phyloP scores from a whole-genome alignment of 1,284 basidiomycete species.

The Ustilago xerochloae region DNA sequence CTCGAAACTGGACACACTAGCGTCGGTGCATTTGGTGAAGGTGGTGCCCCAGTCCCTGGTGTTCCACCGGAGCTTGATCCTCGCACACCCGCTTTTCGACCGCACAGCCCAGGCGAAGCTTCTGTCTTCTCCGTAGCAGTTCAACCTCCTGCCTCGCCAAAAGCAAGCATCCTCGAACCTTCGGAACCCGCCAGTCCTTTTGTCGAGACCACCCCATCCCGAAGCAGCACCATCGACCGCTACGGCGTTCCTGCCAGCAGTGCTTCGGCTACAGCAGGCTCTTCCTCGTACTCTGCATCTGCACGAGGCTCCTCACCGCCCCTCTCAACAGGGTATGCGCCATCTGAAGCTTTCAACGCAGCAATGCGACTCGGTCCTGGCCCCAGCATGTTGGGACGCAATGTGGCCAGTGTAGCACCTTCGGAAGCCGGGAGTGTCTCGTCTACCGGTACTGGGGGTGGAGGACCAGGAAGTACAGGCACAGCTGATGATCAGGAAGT shows the following conservation, averaged over 20 bases:
- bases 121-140: conserved; percentile 66
- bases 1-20: conserved; percentile 48
- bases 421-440: conserved; percentile 60
- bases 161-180: conserved; percentile 43
- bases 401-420: conserved; percentile 49
- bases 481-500: conserved; percentile 55
- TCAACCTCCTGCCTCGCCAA: conserved; percentile 63
- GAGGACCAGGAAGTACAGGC: conserved; percentile 31
- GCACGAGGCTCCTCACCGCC: conserved; percentile 28
- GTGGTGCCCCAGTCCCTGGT: conserved; percentile 52
- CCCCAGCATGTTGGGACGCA: conserved; percentile 44
- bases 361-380: conserved; percentile 32
- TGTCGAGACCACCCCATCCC: conserved; percentile 29
- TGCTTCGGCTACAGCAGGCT: conserved; percentile 49
- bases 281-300: conserved; percentile 31
- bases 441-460: conserved; percentile 40
- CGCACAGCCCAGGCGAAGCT: conserved; percentile 59
- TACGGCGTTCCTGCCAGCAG: conserved; percentile 31
- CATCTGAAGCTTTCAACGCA: conserved; percentile 34
- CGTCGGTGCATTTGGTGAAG: conserved; percentile 51
- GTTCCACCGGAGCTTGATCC: conserved; percentile 66
- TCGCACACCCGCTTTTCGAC: conserved; percentile 59
- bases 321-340: conserved; percentile 25
- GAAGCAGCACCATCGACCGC: conserved; percentile 14
- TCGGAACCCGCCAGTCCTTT: conserved; percentile 42